These are phyloP conservation scores for Cladosporium sp. DNA, from an alignment of 2,329 filamentous ascomycete species.

Conservation along the genomic window DNA sequence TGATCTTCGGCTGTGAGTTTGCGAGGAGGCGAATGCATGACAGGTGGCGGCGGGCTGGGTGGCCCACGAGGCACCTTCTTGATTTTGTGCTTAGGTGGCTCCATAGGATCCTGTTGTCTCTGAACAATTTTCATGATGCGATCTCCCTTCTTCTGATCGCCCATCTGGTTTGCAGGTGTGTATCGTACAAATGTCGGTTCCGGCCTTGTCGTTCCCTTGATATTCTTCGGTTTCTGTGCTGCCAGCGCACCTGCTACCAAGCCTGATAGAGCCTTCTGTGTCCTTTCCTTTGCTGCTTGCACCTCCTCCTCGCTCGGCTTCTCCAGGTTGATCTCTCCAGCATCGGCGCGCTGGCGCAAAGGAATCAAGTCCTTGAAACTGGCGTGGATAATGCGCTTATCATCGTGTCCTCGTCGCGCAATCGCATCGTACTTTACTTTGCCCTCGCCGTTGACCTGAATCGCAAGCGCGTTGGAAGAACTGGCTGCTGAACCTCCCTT, in stretches of 20 bases:
- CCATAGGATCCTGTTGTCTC: constrained; percentile 88
- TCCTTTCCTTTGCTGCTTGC: constrained; percentile 77
- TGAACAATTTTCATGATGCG: constrained; percentile 99
- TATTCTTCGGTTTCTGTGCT: constrained; percentile 92
- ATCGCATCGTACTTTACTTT: constrained; percentile 97
- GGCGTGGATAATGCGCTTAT: constrained; percentile 80
- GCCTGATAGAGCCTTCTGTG: constrained; percentile 76
- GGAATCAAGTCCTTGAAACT: constrained; percentile 97
- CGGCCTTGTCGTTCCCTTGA: constrained; percentile 72
- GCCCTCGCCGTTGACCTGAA: constrained; percentile 85
- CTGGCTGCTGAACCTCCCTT: constrained; percentile 56
- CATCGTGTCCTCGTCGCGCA: constrained; percentile 79
- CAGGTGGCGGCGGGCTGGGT: constrained; percentile 84
- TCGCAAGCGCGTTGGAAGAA: constrained; percentile 80
- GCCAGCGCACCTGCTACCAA: constrained; percentile 82
- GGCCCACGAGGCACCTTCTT: constrained; percentile 96
- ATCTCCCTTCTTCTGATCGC: constrained; percentile 81
- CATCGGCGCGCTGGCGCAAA: constrained; percentile 84
- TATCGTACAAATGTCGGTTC: constrained; percentile 94
- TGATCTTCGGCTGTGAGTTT: constrained; percentile 97
- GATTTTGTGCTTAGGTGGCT: constrained; percentile 97
- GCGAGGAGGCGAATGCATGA: constrained; percentile 90
- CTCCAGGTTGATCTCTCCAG: constrained; percentile 83
- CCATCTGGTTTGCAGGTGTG: constrained; percentile 96
- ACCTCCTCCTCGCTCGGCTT: constrained; percentile 83